These are phyloP conservation scores for Capsella bursapastoris DNA, from an alignment of 345 rosid genomes.

Conservation along the genomic window DNA sequence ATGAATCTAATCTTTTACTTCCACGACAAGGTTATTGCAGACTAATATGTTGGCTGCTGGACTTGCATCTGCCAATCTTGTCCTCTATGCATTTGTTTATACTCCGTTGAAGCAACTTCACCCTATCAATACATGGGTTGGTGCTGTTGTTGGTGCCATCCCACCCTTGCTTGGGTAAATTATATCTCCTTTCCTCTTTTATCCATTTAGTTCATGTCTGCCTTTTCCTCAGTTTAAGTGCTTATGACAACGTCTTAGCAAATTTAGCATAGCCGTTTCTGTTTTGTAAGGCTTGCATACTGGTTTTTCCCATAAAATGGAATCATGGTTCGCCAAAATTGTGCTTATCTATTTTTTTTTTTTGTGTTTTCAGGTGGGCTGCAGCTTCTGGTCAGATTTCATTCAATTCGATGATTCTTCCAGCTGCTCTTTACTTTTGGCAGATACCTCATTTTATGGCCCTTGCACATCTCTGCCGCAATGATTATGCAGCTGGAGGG, in stretches of 20 bases:
- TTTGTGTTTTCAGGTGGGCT: slow-evolving; percentile 67
- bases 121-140: slow-evolving; percentile 97
- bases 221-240: background rate
- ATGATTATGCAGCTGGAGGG: slow-evolving; percentile 98
- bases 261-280: background rate
- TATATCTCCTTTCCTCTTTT: slow-evolving; percentile 24
- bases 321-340: background rate
- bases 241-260: background rate
- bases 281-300: background rate
- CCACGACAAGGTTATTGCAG: slow-evolving; percentile 81
- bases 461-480: slow-evolving; percentile 80
- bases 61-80: slow-evolving; percentile 80
- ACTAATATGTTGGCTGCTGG: slow-evolving; percentile 91
- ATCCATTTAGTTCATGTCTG: slow-evolving; percentile 7
- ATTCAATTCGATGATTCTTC: slow-evolving; percentile 75
- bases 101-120: slow-evolving; percentile 97
- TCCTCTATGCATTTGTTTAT: slow-evolving; percentile 75
- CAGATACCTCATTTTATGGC: slow-evolving; percentile 99
- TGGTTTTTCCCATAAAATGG: background rate
- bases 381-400: slow-evolving; percentile 86
- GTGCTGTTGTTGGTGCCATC: slow-evolving; percentile 97
- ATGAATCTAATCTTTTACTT: slow-evolving; percentile 48
- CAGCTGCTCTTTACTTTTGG: slow-evolving; percentile 96
- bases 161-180: slow-evolving; percentile 95
- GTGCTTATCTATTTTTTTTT: slow-evolving; percentile 26